These are phyloP conservation scores for Cercospora sesami DNA, from an alignment of 2,329 filamentous ascomycete species.

Conservation along the genomic window DNA sequence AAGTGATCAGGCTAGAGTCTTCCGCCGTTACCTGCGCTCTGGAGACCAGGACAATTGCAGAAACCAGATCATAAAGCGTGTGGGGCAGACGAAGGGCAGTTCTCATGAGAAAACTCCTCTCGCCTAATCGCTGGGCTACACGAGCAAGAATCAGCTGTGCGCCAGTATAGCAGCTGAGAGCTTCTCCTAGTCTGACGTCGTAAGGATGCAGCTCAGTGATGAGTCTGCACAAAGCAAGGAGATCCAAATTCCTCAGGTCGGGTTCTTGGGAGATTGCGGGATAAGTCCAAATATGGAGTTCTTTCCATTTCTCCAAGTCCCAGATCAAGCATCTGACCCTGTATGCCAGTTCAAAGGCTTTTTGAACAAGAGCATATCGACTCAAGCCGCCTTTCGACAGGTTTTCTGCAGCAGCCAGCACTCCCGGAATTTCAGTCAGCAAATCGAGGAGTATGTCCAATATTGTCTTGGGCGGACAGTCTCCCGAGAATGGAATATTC, in stretches of 20 bases:
- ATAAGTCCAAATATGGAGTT: conserved; percentile 7
- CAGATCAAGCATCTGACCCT: conserved; percentile 11
- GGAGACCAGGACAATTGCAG: conserved; percentile 14
- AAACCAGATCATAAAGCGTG: conserved; percentile 12
- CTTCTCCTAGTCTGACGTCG: conserved; percentile 11
- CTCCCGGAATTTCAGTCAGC: conserved; percentile 11
- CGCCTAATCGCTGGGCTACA: conserved; percentile 8
- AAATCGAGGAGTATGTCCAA: conserved; percentile 13
- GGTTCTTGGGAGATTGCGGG: neutral
- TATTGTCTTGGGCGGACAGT: conserved; percentile 16
- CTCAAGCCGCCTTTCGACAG: neutral
- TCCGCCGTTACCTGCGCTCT: conserved; percentile 11
- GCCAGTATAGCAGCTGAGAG: conserved; percentile 16
- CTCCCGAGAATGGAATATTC: conserved; percentile 15
- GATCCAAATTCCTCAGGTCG: neutral
- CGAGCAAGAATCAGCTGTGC: conserved; percentile 17
- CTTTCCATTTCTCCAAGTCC: conserved; percentile 16
- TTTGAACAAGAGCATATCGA: conserved; percentile 10
- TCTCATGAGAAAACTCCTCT: conserved; percentile 11
- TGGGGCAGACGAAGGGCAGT: conserved; percentile 13
- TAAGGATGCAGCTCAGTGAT: conserved; percentile 3
- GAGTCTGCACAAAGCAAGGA: conserved; percentile 15
- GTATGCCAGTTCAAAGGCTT: conserved; percentile 11
- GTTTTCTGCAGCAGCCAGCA: conserved; percentile 8
- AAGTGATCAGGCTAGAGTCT: conserved; percentile 7